Conservation (phyloP, 495 filamentous ascomycete genomes). For the Xylaria grammica region DNA sequence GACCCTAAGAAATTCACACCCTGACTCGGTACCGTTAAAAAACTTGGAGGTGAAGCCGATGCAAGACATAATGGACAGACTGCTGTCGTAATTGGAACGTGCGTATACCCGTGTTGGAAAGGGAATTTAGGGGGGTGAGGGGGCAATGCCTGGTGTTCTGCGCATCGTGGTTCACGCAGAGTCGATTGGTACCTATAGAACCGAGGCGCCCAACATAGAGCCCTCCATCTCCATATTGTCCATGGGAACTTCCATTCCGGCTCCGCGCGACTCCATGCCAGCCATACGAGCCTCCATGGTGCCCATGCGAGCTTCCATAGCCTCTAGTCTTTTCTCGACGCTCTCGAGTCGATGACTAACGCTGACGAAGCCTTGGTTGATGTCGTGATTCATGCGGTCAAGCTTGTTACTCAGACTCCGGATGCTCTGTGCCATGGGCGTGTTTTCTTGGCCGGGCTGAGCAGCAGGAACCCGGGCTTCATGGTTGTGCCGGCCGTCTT, state of each 20-base stretch:
- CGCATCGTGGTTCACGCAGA: background rate
- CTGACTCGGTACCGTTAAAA: background rate
- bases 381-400: slow-evolving; percentile 52
- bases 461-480: slow-evolving; percentile 50
- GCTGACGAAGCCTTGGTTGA: slow-evolving; percentile 39
- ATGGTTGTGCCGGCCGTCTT: slow-evolving; percentile 55
- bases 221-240: slow-evolving; percentile 49
- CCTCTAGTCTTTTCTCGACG: slow-evolving; percentile 51
- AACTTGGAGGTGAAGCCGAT: background rate
- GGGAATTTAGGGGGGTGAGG: background rate
- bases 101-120: background rate
- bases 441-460: slow-evolving; percentile 50
- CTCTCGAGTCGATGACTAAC: slow-evolving; percentile 41
- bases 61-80: background rate
- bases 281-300: slow-evolving; percentile 47
- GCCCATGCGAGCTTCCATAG: slow-evolving; percentile 46
- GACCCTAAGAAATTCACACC: slow-evolving; percentile 13
- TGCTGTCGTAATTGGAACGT: background rate
- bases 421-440: slow-evolving; percentile 51
- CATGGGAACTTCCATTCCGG: slow-evolving; percentile 52
- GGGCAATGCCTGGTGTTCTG: background rate
- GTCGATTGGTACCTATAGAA: slow-evolving; percentile 31
- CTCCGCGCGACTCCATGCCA: slow-evolving; percentile 45
- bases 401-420: slow-evolving; percentile 53
- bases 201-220: slow-evolving; percentile 33